phyloP scores from a whole-genome alignment of 1,139 yeast genomes.

The Taphrina wiesneri region DNA sequence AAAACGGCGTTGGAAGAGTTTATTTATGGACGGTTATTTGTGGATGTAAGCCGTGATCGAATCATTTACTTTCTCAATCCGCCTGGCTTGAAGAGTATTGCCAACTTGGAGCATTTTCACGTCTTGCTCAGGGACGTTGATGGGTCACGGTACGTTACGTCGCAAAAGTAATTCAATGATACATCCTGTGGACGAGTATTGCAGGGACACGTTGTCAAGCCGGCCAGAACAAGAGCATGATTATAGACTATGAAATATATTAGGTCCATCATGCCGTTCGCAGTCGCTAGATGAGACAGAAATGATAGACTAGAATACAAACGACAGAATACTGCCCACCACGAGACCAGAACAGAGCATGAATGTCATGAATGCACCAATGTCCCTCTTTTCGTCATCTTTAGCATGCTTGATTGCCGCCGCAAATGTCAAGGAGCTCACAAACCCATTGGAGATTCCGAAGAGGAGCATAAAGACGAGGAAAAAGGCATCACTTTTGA shows the following conservation, averaged over 20 bases:
- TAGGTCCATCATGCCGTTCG: neutral
- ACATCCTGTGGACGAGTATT: neutral
- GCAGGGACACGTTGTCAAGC: neutral
- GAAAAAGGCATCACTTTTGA: slow-evolving; percentile 67
- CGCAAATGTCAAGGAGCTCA: slow-evolving; percentile 43
- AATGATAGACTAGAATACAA: neutral
- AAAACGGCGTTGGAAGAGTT: slow-evolving; percentile 6
- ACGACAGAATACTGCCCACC: slow-evolving; percentile 22
- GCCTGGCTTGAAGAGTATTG: slow-evolving; percentile 29
- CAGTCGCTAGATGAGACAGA: neutral
- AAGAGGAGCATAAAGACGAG: slow-evolving; percentile 68
- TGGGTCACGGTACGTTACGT: slow-evolving; percentile 5
- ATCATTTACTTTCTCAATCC: slow-evolving; percentile 26
- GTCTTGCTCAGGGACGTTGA: slow-evolving; percentile 20
- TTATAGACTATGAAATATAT: neutral
- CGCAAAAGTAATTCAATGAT: neutral
- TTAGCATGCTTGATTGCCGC: slow-evolving; percentile 22
- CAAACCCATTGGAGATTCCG: slow-evolving; percentile 86
- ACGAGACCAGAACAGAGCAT: slow-evolving; percentile 27
- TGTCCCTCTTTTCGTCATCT: neutral
- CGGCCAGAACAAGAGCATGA: neutral
- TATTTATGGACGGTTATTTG: neutral
- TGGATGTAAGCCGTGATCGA: neutral
- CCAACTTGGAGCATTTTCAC: slow-evolving; percentile 32
- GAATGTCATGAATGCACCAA: slow-evolving; percentile 28